These are phyloP conservation scores for Termitomyces sp. DNA, from an alignment of 768 basidiomycete genomes.

Conservation along the genomic window DNA sequence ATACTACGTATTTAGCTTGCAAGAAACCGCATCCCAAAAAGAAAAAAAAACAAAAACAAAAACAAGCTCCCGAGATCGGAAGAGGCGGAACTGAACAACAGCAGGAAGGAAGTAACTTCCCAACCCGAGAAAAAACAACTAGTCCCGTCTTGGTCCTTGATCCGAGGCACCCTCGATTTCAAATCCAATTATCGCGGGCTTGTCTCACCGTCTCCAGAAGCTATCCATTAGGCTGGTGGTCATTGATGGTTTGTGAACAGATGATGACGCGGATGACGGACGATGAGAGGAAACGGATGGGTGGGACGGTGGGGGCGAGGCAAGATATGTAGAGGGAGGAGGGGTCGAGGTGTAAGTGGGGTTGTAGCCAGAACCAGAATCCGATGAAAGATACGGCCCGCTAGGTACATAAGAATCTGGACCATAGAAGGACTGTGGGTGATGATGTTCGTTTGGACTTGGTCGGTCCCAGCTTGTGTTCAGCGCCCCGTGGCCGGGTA, in stretches of 20 bases:
- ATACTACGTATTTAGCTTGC: too few species aligned
- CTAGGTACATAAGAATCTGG: constrained; percentile 1
- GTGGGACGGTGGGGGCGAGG: background rate
- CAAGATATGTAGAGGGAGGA: too few species aligned
- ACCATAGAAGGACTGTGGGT: background rate
- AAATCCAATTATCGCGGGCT: too few species aligned
- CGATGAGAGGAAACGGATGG: background rate
- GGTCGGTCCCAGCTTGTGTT: constrained; percentile 11
- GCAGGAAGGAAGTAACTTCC: too few species aligned
- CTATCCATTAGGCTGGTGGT: constrained; percentile 13
- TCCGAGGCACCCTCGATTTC: too few species aligned
- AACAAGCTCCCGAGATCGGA: too few species aligned
- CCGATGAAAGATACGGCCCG: background rate
- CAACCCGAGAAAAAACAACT: too few species aligned
- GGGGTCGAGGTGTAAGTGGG: background rate
- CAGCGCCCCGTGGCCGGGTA: constrained; percentile 4
- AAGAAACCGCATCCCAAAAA: too few species aligned
- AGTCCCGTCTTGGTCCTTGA: too few species aligned
- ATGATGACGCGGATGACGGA: background rate
- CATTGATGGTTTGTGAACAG: constrained; percentile 4
- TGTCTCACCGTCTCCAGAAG: constrained; percentile 11
- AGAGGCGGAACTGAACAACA: too few species aligned
- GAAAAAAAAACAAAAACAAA: too few species aligned
- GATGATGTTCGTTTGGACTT: background rate
- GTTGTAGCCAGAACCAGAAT: background rate